phyloP scores from a whole-genome alignment of 495 filamentous ascomycete genomes.

The Xylaria grammica region DNA sequence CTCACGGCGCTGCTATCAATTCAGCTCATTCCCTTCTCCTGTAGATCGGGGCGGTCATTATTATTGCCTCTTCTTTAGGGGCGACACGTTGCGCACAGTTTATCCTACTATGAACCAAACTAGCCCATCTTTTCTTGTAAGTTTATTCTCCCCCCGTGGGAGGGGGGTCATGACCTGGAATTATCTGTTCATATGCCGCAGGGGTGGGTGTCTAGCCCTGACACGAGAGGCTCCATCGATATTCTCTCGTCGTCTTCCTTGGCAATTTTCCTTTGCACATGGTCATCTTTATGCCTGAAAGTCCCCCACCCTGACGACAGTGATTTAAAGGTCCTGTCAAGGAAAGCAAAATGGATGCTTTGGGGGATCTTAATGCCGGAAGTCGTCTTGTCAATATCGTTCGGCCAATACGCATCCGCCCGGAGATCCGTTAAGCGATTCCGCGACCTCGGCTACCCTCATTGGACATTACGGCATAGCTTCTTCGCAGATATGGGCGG shows the following conservation, averaged over 20 bases:
- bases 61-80: too few relatives aligned
- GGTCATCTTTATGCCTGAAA: constrained; percentile 23
- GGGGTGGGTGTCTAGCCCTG: constrained; percentile 1
- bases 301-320: neutral
- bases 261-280: constrained; percentile 37
- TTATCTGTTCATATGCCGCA: too few relatives aligned
- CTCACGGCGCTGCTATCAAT: too few relatives aligned
- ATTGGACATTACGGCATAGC: neutral
- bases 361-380: neutral
- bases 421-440: neutral
- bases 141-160: too few relatives aligned
- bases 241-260: constrained; percentile 41
- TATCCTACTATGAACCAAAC: too few relatives aligned
- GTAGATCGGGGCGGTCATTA: too few relatives aligned
- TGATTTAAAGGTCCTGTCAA: neutral
- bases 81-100: too few relatives aligned
- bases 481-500: constrained; percentile 7
- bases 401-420: neutral
- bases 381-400: neutral
- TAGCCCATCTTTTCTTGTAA: too few relatives aligned
- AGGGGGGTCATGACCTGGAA: too few relatives aligned
- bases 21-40: too few relatives aligned
- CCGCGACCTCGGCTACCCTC: neutral
- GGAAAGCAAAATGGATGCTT: neutral
- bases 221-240: constrained; percentile 38